phyloP scores from a whole-genome alignment of 2,329 filamentous ascomycete species.

The Clonostachys rosea region DNA sequence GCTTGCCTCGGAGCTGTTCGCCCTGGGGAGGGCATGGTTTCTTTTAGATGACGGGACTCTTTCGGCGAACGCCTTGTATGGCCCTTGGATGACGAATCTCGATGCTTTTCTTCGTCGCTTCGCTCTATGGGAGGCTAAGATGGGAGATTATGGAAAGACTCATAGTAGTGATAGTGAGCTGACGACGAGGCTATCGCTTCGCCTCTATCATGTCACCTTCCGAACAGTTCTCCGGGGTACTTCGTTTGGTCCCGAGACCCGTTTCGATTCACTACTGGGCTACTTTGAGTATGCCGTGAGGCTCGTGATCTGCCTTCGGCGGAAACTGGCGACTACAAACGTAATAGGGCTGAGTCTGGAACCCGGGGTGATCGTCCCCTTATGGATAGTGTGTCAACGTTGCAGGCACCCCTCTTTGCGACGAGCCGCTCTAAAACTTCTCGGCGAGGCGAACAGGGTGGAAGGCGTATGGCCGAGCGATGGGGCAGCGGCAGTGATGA shows the following conservation, averaged over 20 bases:
- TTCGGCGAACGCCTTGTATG: background rate
- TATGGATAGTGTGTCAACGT: constrained; percentile 15
- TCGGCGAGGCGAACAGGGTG: constrained; percentile 16
- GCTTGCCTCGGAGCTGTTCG: background rate
- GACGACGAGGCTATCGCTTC: constrained; percentile 6
- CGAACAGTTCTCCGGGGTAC: constrained; percentile 9
- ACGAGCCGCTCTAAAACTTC: constrained; percentile 13
- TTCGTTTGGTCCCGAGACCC: constrained; percentile 13
- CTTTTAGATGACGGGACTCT: constrained; percentile 2
- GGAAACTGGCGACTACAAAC: constrained; percentile 1
- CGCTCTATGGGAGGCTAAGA: constrained; percentile 3
- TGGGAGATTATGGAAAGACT: background rate
- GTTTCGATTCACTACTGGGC: constrained; percentile 18
- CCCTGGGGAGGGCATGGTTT: background rate
- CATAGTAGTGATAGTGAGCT: background rate
- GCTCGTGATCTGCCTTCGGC: constrained; percentile 6
- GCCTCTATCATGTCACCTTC: constrained; percentile 20
- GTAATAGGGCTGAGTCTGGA: constrained; percentile 18
- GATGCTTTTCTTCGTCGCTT: constrained; percentile 9
- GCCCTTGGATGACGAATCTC: constrained; percentile 2
- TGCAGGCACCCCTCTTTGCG: constrained; percentile 22
- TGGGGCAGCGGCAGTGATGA: constrained; percentile 14
- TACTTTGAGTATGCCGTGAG: constrained; percentile 18
- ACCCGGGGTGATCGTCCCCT: constrained; percentile 20
- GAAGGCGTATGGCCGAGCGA: constrained; percentile 24